A percentile compares a stretch with the other conserved stretches of the same genome.
Conservation (phyloP, 208 protist species). For the Leishmania tropica region DNA sequence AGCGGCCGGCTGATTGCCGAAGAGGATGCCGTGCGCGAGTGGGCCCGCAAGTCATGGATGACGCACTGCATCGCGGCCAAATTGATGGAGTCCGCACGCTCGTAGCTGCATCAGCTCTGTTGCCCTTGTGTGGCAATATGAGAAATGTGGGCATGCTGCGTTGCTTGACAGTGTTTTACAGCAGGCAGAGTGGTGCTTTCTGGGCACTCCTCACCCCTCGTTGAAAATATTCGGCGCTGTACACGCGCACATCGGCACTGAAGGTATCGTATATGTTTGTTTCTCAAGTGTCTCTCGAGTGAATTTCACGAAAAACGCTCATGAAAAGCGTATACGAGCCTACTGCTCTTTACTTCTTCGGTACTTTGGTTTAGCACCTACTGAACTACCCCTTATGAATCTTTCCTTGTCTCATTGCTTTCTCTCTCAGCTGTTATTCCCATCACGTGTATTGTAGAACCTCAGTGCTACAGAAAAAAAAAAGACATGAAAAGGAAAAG, state of each 20-base stretch:
- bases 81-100: conserved; percentile 43
- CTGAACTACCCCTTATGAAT: neutral
- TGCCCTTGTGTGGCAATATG: neutral
- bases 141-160: neutral
- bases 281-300: neutral
- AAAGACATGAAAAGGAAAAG: neutral
- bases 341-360: neutral
- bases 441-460: neutral
- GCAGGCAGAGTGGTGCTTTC: neutral
- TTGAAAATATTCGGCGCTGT: too few species aligned
- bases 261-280: neutral
- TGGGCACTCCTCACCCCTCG: neutral
- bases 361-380: neutral
- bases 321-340: neutral
- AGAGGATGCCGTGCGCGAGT: conserved; percentile 42
- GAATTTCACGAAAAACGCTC: neutral
- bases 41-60: conserved; percentile 52
- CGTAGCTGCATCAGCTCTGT: neutral
- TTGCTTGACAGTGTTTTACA: neutral
- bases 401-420: neutral
- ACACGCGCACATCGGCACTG: neutral
- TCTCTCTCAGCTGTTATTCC: neutral
- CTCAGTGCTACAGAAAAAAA: neutral
- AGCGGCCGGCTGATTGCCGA: conserved; percentile 29
- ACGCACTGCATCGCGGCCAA: conserved; percentile 57